Conservation (phyloP, 257 asterid genomes). For the Linderniella brevidens region DNA sequence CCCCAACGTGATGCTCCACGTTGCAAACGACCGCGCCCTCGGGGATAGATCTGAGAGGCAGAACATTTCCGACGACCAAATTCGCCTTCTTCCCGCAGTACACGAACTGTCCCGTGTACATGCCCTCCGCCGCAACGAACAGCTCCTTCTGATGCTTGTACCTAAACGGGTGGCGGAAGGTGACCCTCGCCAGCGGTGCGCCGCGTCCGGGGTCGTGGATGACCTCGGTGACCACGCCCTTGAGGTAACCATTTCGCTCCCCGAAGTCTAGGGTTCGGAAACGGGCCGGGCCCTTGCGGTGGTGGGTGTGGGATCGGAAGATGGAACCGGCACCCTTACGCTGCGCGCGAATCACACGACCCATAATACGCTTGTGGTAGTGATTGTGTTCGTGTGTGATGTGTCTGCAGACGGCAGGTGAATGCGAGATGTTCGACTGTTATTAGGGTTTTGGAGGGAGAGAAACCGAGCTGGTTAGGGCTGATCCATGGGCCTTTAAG, state of each 20-base stretch:
- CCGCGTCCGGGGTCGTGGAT: slow-evolving; percentile 7
- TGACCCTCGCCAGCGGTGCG: slow-evolving; percentile 5
- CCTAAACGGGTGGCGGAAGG: slow-evolving; percentile 1
- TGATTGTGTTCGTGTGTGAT: neutral
- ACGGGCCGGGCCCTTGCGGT: slow-evolving; percentile 5
- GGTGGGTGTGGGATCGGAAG: slow-evolving; percentile 1
- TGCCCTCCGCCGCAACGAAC: slow-evolving; percentile 2
- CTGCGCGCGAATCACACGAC: slow-evolving; percentile 5
- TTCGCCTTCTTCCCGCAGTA: slow-evolving; percentile 7
- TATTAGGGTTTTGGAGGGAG: too few species aligned
- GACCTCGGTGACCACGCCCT: slow-evolving; percentile 4
- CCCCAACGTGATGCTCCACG: slow-evolving; percentile 4
- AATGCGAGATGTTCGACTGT: neutral
- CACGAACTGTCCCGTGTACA: slow-evolving; percentile 4
- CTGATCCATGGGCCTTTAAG: too few species aligned
- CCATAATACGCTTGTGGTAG: neutral
- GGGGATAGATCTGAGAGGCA: slow-evolving; percentile 4
- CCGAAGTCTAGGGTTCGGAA: slow-evolving; percentile 3
- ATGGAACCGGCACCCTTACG: slow-evolving; percentile 2
- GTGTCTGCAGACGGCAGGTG: neutral
- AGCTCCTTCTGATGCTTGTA: slow-evolving; percentile 7
- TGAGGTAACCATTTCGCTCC: slow-evolving; percentile 1
- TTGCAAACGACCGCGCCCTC: slow-evolving; percentile 5
- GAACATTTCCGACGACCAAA: slow-evolving; percentile 2
- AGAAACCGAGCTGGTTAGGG: too few species aligned